Percentiles rank a stretch among this genome's conserved stretches.
Conservation (phyloP, 2,329 filamentous ascomycete species). For the Cercospora zeae-maydis region DNA sequence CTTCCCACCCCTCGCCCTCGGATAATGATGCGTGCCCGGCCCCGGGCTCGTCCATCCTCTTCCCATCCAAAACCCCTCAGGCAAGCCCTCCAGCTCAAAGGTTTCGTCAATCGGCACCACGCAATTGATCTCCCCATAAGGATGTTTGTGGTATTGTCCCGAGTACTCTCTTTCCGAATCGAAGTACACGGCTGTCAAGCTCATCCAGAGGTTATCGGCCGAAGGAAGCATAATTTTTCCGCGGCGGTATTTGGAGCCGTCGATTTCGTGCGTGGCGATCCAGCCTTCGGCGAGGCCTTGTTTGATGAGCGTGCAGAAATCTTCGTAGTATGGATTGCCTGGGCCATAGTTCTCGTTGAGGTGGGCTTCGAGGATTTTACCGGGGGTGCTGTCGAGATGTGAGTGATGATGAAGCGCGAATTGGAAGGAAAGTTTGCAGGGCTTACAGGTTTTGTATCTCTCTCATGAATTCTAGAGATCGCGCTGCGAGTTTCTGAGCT, state of each 20-base stretch:
- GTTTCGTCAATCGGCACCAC: slow-evolving; percentile 44
- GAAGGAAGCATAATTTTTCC: slow-evolving; percentile 48
- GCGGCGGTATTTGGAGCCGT: slow-evolving; percentile 46
- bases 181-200: slow-evolving; percentile 58
- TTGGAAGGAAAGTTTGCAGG: neutral
- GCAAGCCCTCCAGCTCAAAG: slow-evolving; percentile 54
- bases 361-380: slow-evolving; percentile 36
- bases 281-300: slow-evolving; percentile 39
- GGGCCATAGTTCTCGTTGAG: slow-evolving; percentile 38
- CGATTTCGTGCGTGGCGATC: slow-evolving; percentile 37
- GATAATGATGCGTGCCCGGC: slow-evolving; percentile 57
- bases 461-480: slow-evolving; percentile 26
- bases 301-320: slow-evolving; percentile 36
- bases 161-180: slow-evolving; percentile 48
- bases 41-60: slow-evolving; percentile 56
- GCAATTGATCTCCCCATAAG: slow-evolving; percentile 35
- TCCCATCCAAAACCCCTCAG: slow-evolving; percentile 49
- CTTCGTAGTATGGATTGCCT: slow-evolving; percentile 38
- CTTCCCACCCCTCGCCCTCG: slow-evolving; percentile 50
- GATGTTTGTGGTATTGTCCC: slow-evolving; percentile 48
- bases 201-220: slow-evolving; percentile 50
- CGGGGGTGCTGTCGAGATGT: slow-evolving; percentile 33
- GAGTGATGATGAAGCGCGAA: neutral
- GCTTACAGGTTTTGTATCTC: slow-evolving; percentile 28
- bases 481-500: slow-evolving; percentile 24